Evolutionary conservation across 441 rosid genomes (phyloP).

Genomic region (Biscutella laevigata): DNA sequence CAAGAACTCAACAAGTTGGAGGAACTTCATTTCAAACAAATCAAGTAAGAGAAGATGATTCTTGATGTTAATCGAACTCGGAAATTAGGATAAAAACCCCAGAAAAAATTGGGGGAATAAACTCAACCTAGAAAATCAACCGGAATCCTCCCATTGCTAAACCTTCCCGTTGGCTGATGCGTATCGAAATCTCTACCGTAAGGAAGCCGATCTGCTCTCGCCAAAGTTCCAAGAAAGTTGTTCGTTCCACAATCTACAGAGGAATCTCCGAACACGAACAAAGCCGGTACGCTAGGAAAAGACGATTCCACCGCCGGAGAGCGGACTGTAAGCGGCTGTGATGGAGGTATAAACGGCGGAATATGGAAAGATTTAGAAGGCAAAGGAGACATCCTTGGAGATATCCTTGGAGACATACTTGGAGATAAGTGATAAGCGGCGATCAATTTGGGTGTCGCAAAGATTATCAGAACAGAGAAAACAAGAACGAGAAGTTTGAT

Average conservation of each 20-base stretch:
- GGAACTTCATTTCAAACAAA: not conserved
- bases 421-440: constrained; percentile 1
- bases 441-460: constrained; percentile 18
- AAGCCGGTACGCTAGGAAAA: constrained; percentile 28
- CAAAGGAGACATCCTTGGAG: constrained; percentile 8
- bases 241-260: constrained; percentile 81
- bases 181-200: constrained; percentile 92
- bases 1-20: not conserved
- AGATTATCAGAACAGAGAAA: constrained; percentile 23
- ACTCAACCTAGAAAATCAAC: constrained; percentile 75
- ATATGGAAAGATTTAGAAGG: not conserved
- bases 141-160: constrained; percentile 86
- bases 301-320: constrained; percentile 18
- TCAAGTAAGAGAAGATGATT: constrained; percentile 6
- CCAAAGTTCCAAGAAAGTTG: constrained; percentile 79
- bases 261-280: constrained; percentile 78
- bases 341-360: constrained; percentile 15
- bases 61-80: not conserved
- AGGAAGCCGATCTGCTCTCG: constrained; percentile 81
- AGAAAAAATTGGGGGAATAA: constrained; percentile 7
- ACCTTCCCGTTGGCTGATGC: constrained; percentile 76
- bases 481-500: constrained; percentile 28
- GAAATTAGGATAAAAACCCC: not conserved
- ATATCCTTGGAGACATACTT: not conserved
- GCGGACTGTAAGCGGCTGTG: constrained; percentile 17